These are phyloP conservation scores for Globisporangium alternatum DNA, from an alignment of 352 stramenopile genomes.

Conservation along the genomic window DNA sequence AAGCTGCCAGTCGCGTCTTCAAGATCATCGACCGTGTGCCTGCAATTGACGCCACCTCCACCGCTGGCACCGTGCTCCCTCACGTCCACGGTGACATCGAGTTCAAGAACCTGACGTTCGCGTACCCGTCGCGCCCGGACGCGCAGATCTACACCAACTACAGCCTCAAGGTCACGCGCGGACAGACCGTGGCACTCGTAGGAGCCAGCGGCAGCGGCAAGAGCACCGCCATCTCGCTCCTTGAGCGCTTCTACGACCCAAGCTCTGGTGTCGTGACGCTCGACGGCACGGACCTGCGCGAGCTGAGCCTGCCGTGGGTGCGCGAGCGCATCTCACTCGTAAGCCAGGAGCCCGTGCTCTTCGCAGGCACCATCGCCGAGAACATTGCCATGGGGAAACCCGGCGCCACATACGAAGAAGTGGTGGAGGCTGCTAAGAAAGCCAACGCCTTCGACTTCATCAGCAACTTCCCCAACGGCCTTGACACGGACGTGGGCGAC, in stretches of 20 bases:
- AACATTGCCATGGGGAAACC: slow-evolving; percentile 35
- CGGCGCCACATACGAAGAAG: slow-evolving; percentile 25
- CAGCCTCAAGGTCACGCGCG: slow-evolving; percentile 34
- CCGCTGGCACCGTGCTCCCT: not conserved
- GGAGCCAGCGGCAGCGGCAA: slow-evolving; percentile 56
- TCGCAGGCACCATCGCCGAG: not conserved
- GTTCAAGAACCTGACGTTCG: slow-evolving; percentile 76
- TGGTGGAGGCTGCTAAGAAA: slow-evolving; percentile 36
- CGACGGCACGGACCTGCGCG: slow-evolving; percentile 55
- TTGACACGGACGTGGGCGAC: slow-evolving; percentile 90
- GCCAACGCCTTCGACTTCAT: slow-evolving; percentile 50
- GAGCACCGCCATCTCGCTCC: slow-evolving; percentile 46
- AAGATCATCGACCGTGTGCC: slow-evolving; percentile 45
- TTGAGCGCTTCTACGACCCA: slow-evolving; percentile 62
- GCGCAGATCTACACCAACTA: slow-evolving; percentile 38
- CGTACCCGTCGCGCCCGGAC: slow-evolving; percentile 46
- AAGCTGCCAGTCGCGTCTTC: slow-evolving; percentile 28
- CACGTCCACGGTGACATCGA: slow-evolving; percentile 32
- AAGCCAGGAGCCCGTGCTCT: slow-evolving; percentile 61
- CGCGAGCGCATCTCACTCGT: slow-evolving; percentile 84
- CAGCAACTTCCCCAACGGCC: slow-evolving; percentile 75
- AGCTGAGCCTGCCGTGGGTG: slow-evolving; percentile 64
- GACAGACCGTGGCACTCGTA: slow-evolving; percentile 53
- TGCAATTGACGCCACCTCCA: slow-evolving; percentile 8
- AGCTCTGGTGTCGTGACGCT: slow-evolving; percentile 34